Evolutionary conservation across 176 grass and related monocot species (phyloP), one percentile per base, ranked within the genome.

Genomic region (Musa itinerans): DNA sequence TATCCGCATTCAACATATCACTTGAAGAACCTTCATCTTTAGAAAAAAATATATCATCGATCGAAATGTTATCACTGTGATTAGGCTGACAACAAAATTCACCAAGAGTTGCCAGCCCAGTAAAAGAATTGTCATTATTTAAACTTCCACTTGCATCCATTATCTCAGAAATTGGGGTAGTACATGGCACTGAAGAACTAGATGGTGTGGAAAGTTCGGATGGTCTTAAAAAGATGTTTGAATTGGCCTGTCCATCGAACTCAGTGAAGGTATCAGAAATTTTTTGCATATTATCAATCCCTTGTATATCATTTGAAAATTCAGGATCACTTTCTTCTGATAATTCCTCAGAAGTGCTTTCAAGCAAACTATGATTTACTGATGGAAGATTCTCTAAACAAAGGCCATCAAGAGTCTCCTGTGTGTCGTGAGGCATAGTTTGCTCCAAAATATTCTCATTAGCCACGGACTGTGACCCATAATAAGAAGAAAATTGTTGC

Each of bases 251-350:
- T 65, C 34, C 62, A 77, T 29, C 6, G 29, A 65, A 77, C 12
- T 52, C 59, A 65, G 13, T 63, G 26, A 8, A 24, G 61, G 61
- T 64, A 65, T 65, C 75, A 50, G 59, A 34, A 19, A 48, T 34
- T 49, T 58, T 54, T n/a, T 25, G 58, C 55, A 53, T 61, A 19
- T 59, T 61, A 6, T 59, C 26, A 29, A 59, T 75, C 17, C 73
- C 25, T 48, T 20, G 73, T 59, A n/a, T 23, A 59, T 75, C 73
- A 34, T 54, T 75, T 59, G 54, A 51, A 65, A 77, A 65, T 64
- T 65, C 75, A 25, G 61, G 58, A 65, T 77, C 75, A 11, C 58
- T 65, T 77, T 65, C 75, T 53, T 24, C 75, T 65, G 61, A 53
- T 52, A 48, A 53, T 65, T 77, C 75, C 48, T 77, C 59, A 17